Conservation (phyloP, 768 basidiomycete species). For the Leccinum truebloodii region DNA sequence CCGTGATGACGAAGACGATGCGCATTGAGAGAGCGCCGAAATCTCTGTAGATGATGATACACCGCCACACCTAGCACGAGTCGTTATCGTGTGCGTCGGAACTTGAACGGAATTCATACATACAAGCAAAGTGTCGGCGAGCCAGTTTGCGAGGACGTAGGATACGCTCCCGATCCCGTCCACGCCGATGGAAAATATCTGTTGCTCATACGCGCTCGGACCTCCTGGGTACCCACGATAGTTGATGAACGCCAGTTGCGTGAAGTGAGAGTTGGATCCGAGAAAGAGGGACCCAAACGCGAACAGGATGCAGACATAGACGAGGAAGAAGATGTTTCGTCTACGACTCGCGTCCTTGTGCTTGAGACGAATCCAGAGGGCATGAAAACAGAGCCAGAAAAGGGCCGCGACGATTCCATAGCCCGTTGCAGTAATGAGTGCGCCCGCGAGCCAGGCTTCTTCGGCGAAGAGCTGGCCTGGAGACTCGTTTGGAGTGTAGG, state of each 20-base stretch:
- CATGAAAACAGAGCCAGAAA: conserved; percentile 23
- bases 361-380: conserved; percentile 22
- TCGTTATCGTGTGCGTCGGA: background rate
- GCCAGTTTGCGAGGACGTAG: conserved; percentile 32
- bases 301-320: conserved; percentile 26
- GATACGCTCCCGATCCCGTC: conserved; percentile 28
- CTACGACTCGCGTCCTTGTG: conserved; percentile 11
- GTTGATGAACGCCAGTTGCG: conserved; percentile 32
- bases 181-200: conserved; percentile 30
- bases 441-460: conserved; percentile 30
- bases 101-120: conserved; percentile 8
- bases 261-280: conserved; percentile 30
- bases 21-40: conserved; percentile 12
- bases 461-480: conserved; percentile 23
- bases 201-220: conserved; percentile 22
- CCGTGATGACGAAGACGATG: conserved; percentile 19
- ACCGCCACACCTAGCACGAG: conserved; percentile 29
- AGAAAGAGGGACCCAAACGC: conserved; percentile 27
- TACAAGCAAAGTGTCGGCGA: conserved; percentile 29
- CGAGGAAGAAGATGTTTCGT: conserved; percentile 25
- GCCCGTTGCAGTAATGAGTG: conserved; percentile 26
- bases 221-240: conserved; percentile 30
- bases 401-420: conserved; percentile 31
- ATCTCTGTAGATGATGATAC: conserved; percentile 29
- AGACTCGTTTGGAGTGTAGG: conserved; percentile 19